A percentile compares a stretch with the other conserved stretches of the same genome.
Conservation (phyloP, 1,139 yeast species). For the Meyerozyma guilliermondii region DNA sequence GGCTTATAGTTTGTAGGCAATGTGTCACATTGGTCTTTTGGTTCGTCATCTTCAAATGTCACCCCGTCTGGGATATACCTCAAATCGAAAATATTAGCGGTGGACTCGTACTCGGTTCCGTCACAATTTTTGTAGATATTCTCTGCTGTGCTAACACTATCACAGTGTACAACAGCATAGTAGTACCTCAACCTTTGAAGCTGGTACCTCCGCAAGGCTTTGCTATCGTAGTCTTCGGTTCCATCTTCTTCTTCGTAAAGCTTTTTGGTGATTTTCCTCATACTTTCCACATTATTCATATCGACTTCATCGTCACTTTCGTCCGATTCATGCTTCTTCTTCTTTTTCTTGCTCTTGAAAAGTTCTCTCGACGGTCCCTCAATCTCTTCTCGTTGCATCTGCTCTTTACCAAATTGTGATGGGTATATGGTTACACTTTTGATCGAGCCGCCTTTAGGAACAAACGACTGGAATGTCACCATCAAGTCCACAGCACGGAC, state of each 20-base stretch:
- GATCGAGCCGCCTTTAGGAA: slow-evolving; percentile 71
- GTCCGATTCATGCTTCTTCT: slow-evolving; percentile 29
- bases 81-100: slow-evolving; percentile 90
- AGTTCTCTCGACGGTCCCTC: slow-evolving; percentile 93
- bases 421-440: slow-evolving; percentile 75
- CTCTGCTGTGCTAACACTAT: slow-evolving; percentile 65
- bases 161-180: slow-evolving; percentile 90
- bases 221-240: slow-evolving; percentile 67
- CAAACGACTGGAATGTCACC: slow-evolving; percentile 87
- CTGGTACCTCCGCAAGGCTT: slow-evolving; percentile 69
- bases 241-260: slow-evolving; percentile 70
- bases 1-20: slow-evolving; percentile 82
- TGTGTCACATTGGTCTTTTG: slow-evolving; percentile 66
- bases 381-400: slow-evolving; percentile 82
- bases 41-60: slow-evolving; percentile 70
- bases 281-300: slow-evolving; percentile 34
- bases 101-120: slow-evolving; percentile 92
- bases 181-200: slow-evolving; percentile 82
- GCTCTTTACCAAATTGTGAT: slow-evolving; percentile 89
- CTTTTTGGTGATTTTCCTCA: slow-evolving; percentile 55
- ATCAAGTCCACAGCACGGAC: slow-evolving; percentile 77
- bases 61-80: slow-evolving; percentile 90
- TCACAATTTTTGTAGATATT: slow-evolving; percentile 82
- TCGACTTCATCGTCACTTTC: slow-evolving; percentile 45
- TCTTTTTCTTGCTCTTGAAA: slow-evolving; percentile 44